These are phyloP conservation scores for Leccinum pachyderme DNA, from an alignment of 1,284 basidiomycete species.

Conservation along the genomic window DNA sequence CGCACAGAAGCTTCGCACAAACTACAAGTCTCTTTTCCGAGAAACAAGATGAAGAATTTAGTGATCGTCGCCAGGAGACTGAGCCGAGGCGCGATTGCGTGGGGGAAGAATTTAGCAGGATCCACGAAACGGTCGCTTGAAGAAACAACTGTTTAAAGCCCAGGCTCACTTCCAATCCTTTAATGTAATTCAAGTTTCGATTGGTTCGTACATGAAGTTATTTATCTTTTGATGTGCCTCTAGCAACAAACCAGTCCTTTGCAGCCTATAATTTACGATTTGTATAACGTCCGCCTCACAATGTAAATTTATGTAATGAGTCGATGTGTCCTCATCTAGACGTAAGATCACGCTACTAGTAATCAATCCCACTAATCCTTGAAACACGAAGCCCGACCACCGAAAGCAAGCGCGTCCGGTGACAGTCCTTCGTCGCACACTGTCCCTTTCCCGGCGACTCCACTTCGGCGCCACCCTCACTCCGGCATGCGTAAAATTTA, in stretches of 20 bases:
- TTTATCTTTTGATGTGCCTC: slow-evolving; percentile 22
- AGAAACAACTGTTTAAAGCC: not conserved
- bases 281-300: slow-evolving; percentile 4
- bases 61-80: slow-evolving; percentile 23
- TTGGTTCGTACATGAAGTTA: slow-evolving; percentile 10
- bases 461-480: no score
- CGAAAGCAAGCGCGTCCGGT: no score
- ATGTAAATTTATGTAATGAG: no score
- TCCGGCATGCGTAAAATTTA: no score
- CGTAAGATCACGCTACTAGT: no score
- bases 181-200: slow-evolving; percentile 7
- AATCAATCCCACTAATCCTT: no score
- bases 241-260: slow-evolving; percentile 17
- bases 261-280: slow-evolving; percentile 3
- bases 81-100: slow-evolving; percentile 30
- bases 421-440: no score
- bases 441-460: no score
- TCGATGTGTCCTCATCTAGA: no score
- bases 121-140: slow-evolving; percentile 12
- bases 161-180: slow-evolving; percentile 2
- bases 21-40: slow-evolving; percentile 12
- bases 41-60: slow-evolving; percentile 20
- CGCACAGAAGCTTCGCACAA: slow-evolving; percentile 6
- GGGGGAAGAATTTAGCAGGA: slow-evolving; percentile 30
- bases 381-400: no score